A percentile compares a stretch with the other conserved stretches of the same genome.
These are phyloP conservation scores for Boechera divaricarpa DNA, from an alignment of 345 rosid species.

Conservation along the genomic window DNA sequence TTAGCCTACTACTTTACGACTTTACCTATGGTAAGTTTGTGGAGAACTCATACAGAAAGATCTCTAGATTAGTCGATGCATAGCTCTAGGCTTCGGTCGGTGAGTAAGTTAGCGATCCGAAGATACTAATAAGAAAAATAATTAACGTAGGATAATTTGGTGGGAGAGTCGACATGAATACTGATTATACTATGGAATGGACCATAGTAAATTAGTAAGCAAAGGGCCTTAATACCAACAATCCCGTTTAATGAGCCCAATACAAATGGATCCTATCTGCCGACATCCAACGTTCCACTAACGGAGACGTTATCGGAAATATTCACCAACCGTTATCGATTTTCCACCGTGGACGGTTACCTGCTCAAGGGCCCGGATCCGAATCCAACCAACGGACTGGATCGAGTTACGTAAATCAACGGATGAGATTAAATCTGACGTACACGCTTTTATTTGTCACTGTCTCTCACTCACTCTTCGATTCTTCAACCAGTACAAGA, in stretches of 20 bases:
- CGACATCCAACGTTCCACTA: slow-evolving; percentile 17
- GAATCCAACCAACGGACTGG: slow-evolving; percentile 11
- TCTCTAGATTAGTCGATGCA: too few relatives aligned
- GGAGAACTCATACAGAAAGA: too few relatives aligned
- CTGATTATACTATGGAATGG: too few relatives aligned
- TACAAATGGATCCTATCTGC: neutral
- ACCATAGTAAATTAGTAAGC: neutral
- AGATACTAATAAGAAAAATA: too few relatives aligned
- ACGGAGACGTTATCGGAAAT: slow-evolving; percentile 6
- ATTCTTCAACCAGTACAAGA: neutral
- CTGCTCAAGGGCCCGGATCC: neutral
- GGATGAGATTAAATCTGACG: slow-evolving; percentile 20
- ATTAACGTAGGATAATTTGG: too few relatives aligned
- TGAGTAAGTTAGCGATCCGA: too few relatives aligned
- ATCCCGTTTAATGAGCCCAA: neutral
- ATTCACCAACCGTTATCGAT: neutral
- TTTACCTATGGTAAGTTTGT: too few relatives aligned
- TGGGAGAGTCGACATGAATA: too few relatives aligned
- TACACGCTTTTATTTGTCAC: slow-evolving; percentile 15
- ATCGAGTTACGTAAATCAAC: neutral
- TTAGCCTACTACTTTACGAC: too few relatives aligned
- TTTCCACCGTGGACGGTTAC: slow-evolving; percentile 11
- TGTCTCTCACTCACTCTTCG: neutral
- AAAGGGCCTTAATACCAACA: neutral
- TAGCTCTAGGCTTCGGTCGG: too few relatives aligned